Evolutionary conservation across 306 rosid genomes (phyloP), one percentile per base, ranked within the genome.

Genomic region (Corylus avellana): DNA sequence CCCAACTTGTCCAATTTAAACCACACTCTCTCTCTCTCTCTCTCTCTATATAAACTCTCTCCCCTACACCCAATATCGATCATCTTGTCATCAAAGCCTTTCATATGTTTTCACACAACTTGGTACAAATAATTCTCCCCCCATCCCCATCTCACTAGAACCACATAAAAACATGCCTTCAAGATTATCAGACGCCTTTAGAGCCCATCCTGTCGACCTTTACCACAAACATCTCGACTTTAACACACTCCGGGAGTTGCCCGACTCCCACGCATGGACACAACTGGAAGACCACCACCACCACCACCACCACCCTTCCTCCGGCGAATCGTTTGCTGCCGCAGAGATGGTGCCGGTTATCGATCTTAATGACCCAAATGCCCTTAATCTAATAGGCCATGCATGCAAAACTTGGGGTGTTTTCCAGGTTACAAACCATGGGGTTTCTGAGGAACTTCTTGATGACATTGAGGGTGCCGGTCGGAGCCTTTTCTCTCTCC

Each of bases 361-460:
- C 58, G 93, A 95, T 79, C 93, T 95, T 4, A 47, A 58, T 0
- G 90, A 90, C 84, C 93, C 90, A 17, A 90, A 93, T 82, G 96
- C 89, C 27, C 64, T 85, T 5, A 63, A 76, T 4, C 84, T 88
- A 46, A 53, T 91, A 9, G 92, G 92, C 29, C 85, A 83, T 84
- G 96, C 98, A 86, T 93, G 95, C 85, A 82, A 70, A n/a, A 87
- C 91, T 13, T 95, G 98, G 99, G 99, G 99, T 7, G 90, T 83
- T 3, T 95, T 87, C 79, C 99, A 95, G 42, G 88, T 93, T 32
- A 84, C 84, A 5, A 91, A 90, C 84, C 98, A 95, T 58, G 92
- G 88, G 13, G 27, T 93, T 78, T 86, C 93, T 4, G 1, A 7
- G 1, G 64, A 27, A 3, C 90, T 95, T 48, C 83, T 93, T 12